Base-by-base conservation (phyloP, 2,329 filamentous ascomycete genomes). In the Colletotrichum liriopes region DNA sequence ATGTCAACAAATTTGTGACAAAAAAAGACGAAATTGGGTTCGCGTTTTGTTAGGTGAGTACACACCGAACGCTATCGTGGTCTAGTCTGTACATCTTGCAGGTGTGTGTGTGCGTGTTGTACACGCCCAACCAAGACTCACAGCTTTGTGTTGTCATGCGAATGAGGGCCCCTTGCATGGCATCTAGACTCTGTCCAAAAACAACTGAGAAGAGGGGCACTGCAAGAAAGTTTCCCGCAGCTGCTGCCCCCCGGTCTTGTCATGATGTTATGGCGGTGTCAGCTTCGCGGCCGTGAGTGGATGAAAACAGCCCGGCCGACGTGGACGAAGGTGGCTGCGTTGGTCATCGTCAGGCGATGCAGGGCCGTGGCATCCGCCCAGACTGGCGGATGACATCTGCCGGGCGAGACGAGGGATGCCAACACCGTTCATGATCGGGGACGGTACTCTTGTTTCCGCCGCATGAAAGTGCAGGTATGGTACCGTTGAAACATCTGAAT, bases 201-300 rank as follows among this genome's bases (percentile, higher is more conserved):
- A 37, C 20, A 16, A 20, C 3, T 9, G 60, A 29, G 23, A 9
- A 1, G 32, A n/a, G 20, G 37, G 41, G 37, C 47, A 23, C 23
- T 64, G 61, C 61, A 64, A 55, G 37, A 64, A 35, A 16, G 14
- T 54, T 35, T 45, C 51, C 61, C 37, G 23, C 23, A 12, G 49
- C 60, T 39, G 18, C 37, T 26, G 29, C 32, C 32, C 45, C 45
- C 45, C 47, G n/a, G 35, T 54, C 58, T 45, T 54, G 37, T 47
- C 49, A 60, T 64, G 52, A 69, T 72, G 58, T 39, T 54, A 71
- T 59, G 68, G 65, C 58, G 68, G 68, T 71, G 68, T 71, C 64
- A 68, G 68, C 68, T 68, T 60, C 45, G 37, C 59, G 23, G 43
- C n/a, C 45, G 52, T 55, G 45, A 64, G 43, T 69, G 70, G 70